Percentiles rank a stretch among this genome's conserved stretches.
These are phyloP conservation scores for Pyrrhoderma lamaoense DNA, from an alignment of 1,284 basidiomycete species.

Conservation along the genomic window DNA sequence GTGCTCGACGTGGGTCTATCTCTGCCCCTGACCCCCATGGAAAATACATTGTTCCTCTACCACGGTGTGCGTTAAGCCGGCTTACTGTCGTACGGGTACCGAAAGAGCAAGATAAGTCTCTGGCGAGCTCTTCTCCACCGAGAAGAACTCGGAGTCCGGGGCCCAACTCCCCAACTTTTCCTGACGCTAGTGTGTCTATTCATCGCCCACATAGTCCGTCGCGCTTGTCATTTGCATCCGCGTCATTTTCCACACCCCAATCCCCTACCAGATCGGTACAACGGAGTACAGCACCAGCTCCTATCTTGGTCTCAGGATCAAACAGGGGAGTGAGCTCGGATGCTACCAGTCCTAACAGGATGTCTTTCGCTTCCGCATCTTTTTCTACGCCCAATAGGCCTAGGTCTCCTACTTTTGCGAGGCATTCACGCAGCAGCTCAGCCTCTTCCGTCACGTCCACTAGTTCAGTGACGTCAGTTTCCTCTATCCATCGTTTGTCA, in stretches of 20 bases:
- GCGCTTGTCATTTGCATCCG: conserved; percentile 1
- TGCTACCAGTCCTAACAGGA: conserved; percentile 3
- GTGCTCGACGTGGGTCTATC: conserved; percentile 54
- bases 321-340: neutral
- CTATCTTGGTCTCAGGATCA: too few relatives aligned
- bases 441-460: conserved; percentile 25
- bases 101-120: conserved; percentile 22
- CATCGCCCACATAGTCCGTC: neutral
- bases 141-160: conserved; percentile 14
- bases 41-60: conserved; percentile 46
- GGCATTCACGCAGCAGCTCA: conserved; percentile 1
- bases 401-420: neutral
- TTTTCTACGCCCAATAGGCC: conserved; percentile 1
- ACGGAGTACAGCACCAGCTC: neutral
- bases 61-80: conserved; percentile 49
- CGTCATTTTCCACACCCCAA: conserved; percentile 6
- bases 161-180: neutral
- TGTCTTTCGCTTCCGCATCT: conserved; percentile 6
- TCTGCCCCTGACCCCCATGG: conserved; percentile 62
- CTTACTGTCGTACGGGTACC: conserved; percentile 68
- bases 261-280: neutral
- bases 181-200: too few relatives aligned
- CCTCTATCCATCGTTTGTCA: conserved; percentile 36
- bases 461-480: conserved; percentile 24
- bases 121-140: neutral